Base-by-base conservation (phyloP, 768 basidiomycete species). In the Lentinula aciculospora region DNA sequence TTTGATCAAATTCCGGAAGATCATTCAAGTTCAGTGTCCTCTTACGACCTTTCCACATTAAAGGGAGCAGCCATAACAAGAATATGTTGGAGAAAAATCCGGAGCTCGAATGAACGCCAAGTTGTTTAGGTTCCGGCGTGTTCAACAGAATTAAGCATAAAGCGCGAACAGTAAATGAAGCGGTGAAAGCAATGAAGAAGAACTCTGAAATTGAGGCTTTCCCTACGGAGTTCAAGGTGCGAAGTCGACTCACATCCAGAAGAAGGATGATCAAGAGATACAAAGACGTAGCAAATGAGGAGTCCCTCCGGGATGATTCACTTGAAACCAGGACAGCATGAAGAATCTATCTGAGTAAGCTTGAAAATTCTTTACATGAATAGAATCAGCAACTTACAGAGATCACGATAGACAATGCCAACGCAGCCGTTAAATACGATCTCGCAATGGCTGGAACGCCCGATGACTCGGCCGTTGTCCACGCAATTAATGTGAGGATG, bases 41-140 rank as follows among this genome's bases (percentile, higher is more conserved):
- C 40, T 49, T 54, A 6, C 57, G 57, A 25, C 60, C 60, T 36
- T 58, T 54, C 53, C 60, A 56, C 53, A 61, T 58, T 34, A 61
- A 31, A 21, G 60, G 60, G 15, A 58, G 31, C n/a, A 58, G 57
- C 60, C 60, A 61, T 10, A 61, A 28, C 7, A 61, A 37, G 25
- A 61, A 61, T 12, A 61, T n/a, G n/a, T 50, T 54, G 28, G 56
- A 40, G 37, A 61, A 61, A 28, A 61, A 51, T 12, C 60, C 60
- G 6, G 57, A 57, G 23, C 46, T 44, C 17, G 55, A 44, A 37
- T 44, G 31, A 21, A 39, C 45, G 3, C 0, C 34, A 42, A 32
- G 23, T 21, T 21, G 32, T 19, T n/a, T 39, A 7, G 25, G 29
- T n/a, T 23, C 46, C 9, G 60, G 57, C 3, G 56, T 51, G 45